These are phyloP conservation scores for Ustilago sp. DNA, from an alignment of 1,284 basidiomycete genomes.

Conservation along the genomic window DNA sequence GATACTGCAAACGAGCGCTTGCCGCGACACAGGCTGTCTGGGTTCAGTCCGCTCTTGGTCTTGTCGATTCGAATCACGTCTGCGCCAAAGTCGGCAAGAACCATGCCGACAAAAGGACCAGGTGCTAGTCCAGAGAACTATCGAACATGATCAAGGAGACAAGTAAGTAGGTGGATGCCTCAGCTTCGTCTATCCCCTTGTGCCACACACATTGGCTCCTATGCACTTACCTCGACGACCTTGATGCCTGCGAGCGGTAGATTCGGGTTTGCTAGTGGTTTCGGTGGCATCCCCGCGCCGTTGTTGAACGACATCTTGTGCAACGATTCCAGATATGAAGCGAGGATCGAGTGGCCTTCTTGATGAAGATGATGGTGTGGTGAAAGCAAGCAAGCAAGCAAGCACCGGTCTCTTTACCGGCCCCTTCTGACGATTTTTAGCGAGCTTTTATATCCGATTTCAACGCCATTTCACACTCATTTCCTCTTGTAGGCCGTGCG, in stretches of 20 bases:
- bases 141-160: neutral
- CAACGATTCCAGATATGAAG: neutral
- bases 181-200: too few species aligned
- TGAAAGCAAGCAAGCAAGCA: neutral
- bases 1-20: conserved; percentile 81
- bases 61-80: conserved; percentile 81
- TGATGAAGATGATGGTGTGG: conserved; percentile 8
- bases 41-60: conserved; percentile 68
- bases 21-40: conserved; percentile 74
- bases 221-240: conserved; percentile 39
- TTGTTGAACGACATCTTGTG: conserved; percentile 22
- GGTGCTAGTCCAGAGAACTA: conserved; percentile 88
- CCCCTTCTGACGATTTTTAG: conserved; percentile 18
- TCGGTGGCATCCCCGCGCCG: conserved; percentile 29
- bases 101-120: conserved; percentile 80
- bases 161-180: too few species aligned
- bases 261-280: conserved; percentile 22
- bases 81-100: conserved; percentile 84
- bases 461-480: conserved; percentile 7
- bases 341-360: neutral
- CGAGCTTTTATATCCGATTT: conserved; percentile 20
- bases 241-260: conserved; percentile 41
- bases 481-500: neutral
- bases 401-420: conserved; percentile 20
- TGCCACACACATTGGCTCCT: neutral